Evolutionary conservation across 2,329 filamentous ascomycete species (phyloP).

Genomic region (Didymosphaeria variabile): DNA sequence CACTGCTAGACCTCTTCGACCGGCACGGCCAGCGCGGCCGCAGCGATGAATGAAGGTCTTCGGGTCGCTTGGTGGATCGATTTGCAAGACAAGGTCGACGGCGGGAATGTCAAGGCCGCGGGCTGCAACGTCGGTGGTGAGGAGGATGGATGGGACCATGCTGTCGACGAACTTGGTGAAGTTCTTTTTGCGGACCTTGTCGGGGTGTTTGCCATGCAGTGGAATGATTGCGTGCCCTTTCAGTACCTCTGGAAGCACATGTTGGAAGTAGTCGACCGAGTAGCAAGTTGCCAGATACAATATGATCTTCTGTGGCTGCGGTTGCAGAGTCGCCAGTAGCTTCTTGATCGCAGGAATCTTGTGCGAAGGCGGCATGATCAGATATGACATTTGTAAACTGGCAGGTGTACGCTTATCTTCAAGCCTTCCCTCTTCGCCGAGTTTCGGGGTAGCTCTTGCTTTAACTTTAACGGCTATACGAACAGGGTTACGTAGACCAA

Average conservation of each 20-base stretch:
- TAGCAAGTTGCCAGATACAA: constrained; percentile 94
- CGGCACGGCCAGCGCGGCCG: constrained; percentile 70
- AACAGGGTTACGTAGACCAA: constrained; percentile 91
- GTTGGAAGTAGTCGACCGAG: constrained; percentile 91
- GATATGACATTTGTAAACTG: constrained; percentile 89
- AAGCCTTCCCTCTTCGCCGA: constrained; percentile 66
- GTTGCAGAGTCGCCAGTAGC: constrained; percentile 74
- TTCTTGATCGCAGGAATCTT: constrained; percentile 80
- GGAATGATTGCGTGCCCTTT: constrained; percentile 77
- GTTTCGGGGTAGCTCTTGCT: constrained; percentile 33
- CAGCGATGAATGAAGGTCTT: constrained; percentile 80
- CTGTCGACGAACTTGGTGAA: constrained; percentile 81
- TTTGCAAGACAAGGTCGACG: constrained; percentile 88
- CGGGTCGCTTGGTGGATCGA: constrained; percentile 85
- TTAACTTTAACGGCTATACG: constrained; percentile 95
- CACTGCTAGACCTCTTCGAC: constrained; percentile 79
- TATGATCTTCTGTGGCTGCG: constrained; percentile 83
- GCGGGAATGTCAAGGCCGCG: constrained; percentile 91
- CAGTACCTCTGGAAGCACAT: constrained; percentile 77
- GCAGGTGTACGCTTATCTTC: constrained; percentile 90
- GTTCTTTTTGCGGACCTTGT: constrained; percentile 87
- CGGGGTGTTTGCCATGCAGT: constrained; percentile 89
- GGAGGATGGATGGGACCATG: constrained; percentile 77
- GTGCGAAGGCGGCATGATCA: constrained; percentile 76
- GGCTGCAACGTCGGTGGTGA: constrained; percentile 93